Evolutionary conservation across 176 grass and related monocot genomes (phyloP).

Genomic region (Pontederia paniculata): DNA sequence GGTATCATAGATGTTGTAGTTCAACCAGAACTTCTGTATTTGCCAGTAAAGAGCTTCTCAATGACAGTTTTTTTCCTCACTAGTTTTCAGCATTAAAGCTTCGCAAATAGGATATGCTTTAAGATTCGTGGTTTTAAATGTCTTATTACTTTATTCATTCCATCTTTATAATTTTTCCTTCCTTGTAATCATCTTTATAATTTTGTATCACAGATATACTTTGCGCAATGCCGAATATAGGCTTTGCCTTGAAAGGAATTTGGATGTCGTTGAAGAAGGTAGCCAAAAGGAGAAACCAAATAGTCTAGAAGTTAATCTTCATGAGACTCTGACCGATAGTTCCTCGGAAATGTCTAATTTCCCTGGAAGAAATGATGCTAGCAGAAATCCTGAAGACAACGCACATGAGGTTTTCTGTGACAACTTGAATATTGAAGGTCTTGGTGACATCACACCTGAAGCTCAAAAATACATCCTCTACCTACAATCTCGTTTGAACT

Average conservation of each 20-base stretch:
- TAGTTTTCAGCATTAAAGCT: neutral
- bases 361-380: constrained; percentile 32
- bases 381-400: constrained; percentile 20
- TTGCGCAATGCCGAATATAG: constrained; percentile 89
- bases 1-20: too few species aligned
- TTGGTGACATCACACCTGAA: constrained; percentile 58
- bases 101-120: neutral
- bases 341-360: constrained; percentile 36
- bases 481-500: constrained; percentile 72
- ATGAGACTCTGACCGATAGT: constrained; percentile 37
- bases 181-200: neutral
- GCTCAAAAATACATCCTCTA: constrained; percentile 53
- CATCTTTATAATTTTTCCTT: neutral
- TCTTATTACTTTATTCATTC: neutral
- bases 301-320: constrained; percentile 24
- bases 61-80: neutral
- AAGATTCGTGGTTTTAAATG: neutral
- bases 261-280: constrained; percentile 59
- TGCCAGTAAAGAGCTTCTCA: too few species aligned
- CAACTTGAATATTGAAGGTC: constrained; percentile 33
- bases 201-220: constrained; percentile 51
- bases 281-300: constrained; percentile 33
- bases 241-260: constrained; percentile 85
- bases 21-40: too few species aligned
- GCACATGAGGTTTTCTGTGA: constrained; percentile 25